Conservation (phyloP, 2,329 filamentous ascomycete genomes). For the Zymoseptoria ardabiliae region DNA sequence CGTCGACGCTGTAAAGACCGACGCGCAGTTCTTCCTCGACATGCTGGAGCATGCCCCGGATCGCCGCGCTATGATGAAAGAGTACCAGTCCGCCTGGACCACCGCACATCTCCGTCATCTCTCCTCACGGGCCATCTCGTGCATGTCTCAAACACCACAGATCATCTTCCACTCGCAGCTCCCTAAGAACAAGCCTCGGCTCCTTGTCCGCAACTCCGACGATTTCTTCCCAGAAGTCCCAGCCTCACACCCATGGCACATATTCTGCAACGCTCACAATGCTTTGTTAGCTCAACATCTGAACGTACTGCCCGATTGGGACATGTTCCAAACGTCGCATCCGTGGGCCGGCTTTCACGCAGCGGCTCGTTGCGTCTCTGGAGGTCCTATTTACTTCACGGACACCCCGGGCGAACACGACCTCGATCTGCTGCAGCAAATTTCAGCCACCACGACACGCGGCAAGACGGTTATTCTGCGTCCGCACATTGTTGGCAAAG, state of each 20-base stretch:
- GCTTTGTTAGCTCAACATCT: conserved; percentile 73
- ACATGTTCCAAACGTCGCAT: conserved; percentile 64
- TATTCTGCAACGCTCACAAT: conserved; percentile 92
- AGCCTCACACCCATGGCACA: conserved; percentile 83
- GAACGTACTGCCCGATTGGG: conserved; percentile 80
- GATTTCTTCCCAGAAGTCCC: conserved; percentile 85
- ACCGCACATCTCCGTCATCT: conserved; percentile 73
- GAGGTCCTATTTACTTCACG: conserved; percentile 90
- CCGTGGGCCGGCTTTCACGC: conserved; percentile 77
- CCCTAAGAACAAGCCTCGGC: conserved; percentile 63
- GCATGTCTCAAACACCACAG: conserved; percentile 88
- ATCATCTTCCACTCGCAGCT: conserved; percentile 80
- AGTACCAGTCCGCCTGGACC: conserved; percentile 83
- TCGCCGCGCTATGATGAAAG: conserved; percentile 62
- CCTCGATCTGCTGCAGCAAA: conserved; percentile 64
- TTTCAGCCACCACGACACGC: conserved; percentile 66
- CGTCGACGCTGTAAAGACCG: conserved; percentile 84
- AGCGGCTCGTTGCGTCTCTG: conserved; percentile 79
- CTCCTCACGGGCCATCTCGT: conserved; percentile 70
- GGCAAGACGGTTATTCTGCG: conserved; percentile 75
- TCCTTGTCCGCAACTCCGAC: conserved; percentile 77
- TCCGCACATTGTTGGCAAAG: conserved; percentile 66
- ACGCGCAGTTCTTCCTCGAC: conserved; percentile 86
- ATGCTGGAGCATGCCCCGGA: conserved; percentile 60
- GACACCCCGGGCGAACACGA: conserved; percentile 81